Conservation (phyloP, 2,329 filamentous ascomycete species). For the Capronia coronata region DNA sequence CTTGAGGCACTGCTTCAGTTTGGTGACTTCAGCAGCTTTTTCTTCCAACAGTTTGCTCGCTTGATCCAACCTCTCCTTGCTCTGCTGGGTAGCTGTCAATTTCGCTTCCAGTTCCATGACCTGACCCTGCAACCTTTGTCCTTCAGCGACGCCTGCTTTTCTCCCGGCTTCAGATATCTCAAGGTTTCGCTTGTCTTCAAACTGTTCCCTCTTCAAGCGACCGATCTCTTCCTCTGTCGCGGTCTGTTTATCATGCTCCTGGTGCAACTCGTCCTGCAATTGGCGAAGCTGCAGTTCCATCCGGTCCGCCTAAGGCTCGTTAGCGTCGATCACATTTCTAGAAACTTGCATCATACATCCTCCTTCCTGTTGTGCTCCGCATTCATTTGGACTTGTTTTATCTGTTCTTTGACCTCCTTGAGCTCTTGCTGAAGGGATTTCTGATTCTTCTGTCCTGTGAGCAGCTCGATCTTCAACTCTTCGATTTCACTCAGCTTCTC, state of each 20-base stretch:
- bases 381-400: not conserved
- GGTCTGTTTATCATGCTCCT: not conserved
- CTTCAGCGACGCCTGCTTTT: not conserved
- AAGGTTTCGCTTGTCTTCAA: not conserved
- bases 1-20: not conserved
- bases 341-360: not conserved
- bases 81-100: not conserved
- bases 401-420: not conserved
- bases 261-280: conserved; percentile 2
- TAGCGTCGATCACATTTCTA: not conserved
- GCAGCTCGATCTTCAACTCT: not conserved
- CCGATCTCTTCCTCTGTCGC: not conserved
- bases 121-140: not conserved
- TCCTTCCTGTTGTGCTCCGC: conserved; percentile 1
- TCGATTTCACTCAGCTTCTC: conserved; percentile 1
- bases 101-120: conserved; percentile 1
- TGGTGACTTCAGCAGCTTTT: not conserved
- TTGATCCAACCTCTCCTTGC: not conserved
- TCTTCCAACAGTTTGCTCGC: not conserved
- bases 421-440: conserved; percentile 3
- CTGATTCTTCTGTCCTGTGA: not conserved
- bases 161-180: not conserved
- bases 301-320: conserved; percentile 1
- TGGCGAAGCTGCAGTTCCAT: conserved; percentile 1
- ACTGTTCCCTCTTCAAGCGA: not conserved